A percentile compares a stretch with the other conserved stretches of the same genome.
Conservation (phyloP, 306 rosid genomes). For the Fagus sylvatica region DNA sequence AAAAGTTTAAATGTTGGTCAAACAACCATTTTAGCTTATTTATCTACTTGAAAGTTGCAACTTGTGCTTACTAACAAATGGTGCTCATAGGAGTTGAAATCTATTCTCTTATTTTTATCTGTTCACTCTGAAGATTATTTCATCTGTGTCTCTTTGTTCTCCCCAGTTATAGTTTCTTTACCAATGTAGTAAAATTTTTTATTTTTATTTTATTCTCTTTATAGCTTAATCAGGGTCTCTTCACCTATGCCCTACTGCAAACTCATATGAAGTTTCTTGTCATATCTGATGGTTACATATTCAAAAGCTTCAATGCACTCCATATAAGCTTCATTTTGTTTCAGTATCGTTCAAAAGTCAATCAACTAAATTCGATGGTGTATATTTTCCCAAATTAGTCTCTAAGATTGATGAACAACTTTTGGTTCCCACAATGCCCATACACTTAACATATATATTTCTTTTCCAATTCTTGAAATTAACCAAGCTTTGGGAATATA, state of each 20-base stretch:
- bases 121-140: not conserved
- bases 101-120: not conserved
- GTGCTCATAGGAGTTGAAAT: not conserved
- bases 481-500: not conserved
- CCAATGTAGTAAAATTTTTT: not conserved
- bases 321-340: not conserved
- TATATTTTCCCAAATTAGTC: not conserved
- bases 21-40: conserved; percentile 13
- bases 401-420: not conserved
- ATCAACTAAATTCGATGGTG: not conserved
- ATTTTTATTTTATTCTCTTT: not conserved
- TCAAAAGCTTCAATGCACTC: not conserved
- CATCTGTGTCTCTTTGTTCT: not conserved
- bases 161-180: not conserved
- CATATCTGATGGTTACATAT: not conserved
- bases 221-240: not conserved
- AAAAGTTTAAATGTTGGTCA: not conserved
- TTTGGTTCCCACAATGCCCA: not conserved
- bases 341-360: not conserved
- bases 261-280: not conserved
- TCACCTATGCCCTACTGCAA: not conserved
- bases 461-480: not conserved
- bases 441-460: not conserved
- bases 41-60: conserved; percentile 8
- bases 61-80: not conserved